Conservation (phyloP, 2,329 filamentous ascomycete species). For the Botrytis squamosa region DNA sequence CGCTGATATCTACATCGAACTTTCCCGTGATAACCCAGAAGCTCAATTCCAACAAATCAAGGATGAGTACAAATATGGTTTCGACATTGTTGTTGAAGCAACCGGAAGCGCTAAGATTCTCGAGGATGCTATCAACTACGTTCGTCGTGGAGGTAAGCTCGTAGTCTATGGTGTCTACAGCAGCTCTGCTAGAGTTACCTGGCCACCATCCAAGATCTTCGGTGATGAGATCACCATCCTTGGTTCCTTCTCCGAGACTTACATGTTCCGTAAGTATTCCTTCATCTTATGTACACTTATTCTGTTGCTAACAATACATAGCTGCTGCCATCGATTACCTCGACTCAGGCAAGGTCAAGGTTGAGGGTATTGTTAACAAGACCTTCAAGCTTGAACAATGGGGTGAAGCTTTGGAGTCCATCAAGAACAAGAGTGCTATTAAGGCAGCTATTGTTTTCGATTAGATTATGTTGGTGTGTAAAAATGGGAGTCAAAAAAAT, state of each 20-base stretch:
- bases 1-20: conserved; percentile 53
- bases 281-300: not conserved
- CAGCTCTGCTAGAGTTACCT: conserved; percentile 59
- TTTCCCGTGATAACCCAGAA: conserved; percentile 53
- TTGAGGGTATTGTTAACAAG: conserved; percentile 71
- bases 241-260: conserved; percentile 71
- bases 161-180: conserved; percentile 71
- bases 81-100: conserved; percentile 47
- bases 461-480: conserved; percentile 32
- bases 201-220: conserved; percentile 70
- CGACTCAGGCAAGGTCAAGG: conserved; percentile 59
- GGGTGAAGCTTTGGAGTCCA: conserved; percentile 66
- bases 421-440: conserved; percentile 69
- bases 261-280: conserved; percentile 59
- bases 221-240: conserved; percentile 69
- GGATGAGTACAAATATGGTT: conserved; percentile 66
- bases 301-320: conserved; percentile 42
- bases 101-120: conserved; percentile 66
- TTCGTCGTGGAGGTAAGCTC: conserved; percentile 62
- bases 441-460: conserved; percentile 74
- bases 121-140: conserved; percentile 69
- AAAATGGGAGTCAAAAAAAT: conserved; percentile 1
- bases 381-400: conserved; percentile 71
- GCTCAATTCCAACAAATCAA: conserved; percentile 63
- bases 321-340: conserved; percentile 55